A percentile compares a stretch with the other conserved stretches of the same genome.
phyloP scores from a whole-genome alignment of 2,329 filamentous ascomycete genomes.

The Hypoxylon sp. region DNA sequence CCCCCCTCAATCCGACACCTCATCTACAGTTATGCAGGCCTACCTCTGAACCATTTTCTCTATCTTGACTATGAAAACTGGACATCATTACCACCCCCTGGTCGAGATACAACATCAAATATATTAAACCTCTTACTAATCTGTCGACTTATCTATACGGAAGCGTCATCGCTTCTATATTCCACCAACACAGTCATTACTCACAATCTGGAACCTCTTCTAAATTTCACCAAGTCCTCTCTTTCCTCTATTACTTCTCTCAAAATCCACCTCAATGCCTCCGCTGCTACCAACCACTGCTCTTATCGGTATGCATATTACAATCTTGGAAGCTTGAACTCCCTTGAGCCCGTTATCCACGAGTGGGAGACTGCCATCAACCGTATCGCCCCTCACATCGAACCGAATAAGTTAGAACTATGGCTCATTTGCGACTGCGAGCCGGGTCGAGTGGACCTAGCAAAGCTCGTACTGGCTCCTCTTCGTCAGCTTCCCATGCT shows the following conservation, averaged over 20 bases:
- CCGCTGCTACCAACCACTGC: not conserved
- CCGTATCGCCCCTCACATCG: not conserved
- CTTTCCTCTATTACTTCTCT: not conserved
- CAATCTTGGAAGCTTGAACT: not conserved
- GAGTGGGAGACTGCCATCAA: not conserved
- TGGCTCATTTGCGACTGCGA: not conserved
- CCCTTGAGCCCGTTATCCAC: not conserved
- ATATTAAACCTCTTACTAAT: conserved; percentile 4
- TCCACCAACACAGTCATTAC: conserved; percentile 11
- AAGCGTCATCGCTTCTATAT: conserved; percentile 11
- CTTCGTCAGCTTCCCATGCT: not conserved
- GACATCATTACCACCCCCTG: not conserved
- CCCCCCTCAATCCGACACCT: conserved; percentile 1
- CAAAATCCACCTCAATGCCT: not conserved
- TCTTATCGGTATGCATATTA: not conserved
- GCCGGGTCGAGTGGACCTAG: not conserved
- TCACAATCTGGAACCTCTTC: conserved; percentile 4
- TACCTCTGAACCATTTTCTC: conserved; percentile 6
- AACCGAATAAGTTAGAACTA: not conserved
- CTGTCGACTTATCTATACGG: conserved; percentile 6
- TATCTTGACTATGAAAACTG: conserved; percentile 2
- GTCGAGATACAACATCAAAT: not conserved
- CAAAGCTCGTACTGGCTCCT: not conserved
- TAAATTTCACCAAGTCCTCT: not conserved
- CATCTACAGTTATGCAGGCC: conserved; percentile 9